Evolutionary conservation across 1,284 basidiomycete species (phyloP).

Genomic region (Trichosporon ovoides): DNA sequence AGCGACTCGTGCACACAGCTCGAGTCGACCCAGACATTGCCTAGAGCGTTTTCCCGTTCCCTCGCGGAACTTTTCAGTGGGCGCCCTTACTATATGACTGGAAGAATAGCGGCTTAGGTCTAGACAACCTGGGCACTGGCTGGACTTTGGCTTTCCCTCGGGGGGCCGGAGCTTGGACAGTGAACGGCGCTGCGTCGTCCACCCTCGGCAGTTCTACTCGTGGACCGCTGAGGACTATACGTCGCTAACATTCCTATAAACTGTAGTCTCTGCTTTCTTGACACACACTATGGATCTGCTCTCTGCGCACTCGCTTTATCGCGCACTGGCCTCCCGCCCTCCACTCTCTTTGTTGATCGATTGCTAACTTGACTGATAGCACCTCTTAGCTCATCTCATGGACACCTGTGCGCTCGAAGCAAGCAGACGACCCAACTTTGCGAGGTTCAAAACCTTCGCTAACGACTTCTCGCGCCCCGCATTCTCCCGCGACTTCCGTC

Average conservation of each 20-base stretch:
- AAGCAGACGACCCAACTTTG: no score
- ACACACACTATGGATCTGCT: neutral
- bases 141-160: neutral
- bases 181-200: constrained; percentile 3
- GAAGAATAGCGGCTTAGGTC: constrained; percentile 7
- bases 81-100: constrained; percentile 7
- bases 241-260: neutral
- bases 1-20: neutral
- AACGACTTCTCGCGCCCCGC: no score
- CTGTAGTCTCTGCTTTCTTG: neutral
- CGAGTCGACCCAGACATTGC: constrained; percentile 4
- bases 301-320: no score
- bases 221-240: constrained; percentile 4
- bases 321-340: no score
- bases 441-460: no score
- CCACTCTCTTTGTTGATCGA: no score
- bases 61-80: neutral
- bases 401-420: no score
- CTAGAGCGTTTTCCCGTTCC: constrained; percentile 5
- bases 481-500: no score
- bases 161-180: neutral
- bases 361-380: no score
- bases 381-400: no score
- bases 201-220: constrained; percentile 1
- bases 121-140: neutral